Conservation (phyloP, 805 yeast species). For the Candida easanensis region DNA sequence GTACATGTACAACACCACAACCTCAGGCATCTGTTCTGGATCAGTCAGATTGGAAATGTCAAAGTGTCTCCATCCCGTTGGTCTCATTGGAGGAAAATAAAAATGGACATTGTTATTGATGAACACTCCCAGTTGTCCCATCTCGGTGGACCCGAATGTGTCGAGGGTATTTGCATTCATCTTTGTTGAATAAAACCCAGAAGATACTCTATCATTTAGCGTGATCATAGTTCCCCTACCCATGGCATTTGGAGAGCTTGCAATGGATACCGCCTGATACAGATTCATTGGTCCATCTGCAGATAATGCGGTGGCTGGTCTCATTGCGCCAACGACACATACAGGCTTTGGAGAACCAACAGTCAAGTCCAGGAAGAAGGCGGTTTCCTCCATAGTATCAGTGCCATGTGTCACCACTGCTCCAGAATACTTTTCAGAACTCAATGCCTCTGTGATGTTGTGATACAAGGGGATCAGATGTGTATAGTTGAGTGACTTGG, state of each 20-base stretch:
- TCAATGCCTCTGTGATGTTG: conserved; percentile 43
- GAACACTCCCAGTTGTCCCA: conserved; percentile 65
- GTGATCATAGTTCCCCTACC: conserved; percentile 62
- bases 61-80: conserved; percentile 30
- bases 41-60: conserved; percentile 29
- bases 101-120: conserved; percentile 61
- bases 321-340: conserved; percentile 55
- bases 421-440: conserved; percentile 43
- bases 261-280: conserved; percentile 63
- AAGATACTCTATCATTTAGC: conserved; percentile 61
- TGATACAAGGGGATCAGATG: conserved; percentile 44
- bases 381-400: conserved; percentile 64
- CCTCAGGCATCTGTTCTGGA: conserved; percentile 31
- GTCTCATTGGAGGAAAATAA: conserved; percentile 57
- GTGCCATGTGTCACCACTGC: conserved; percentile 71
- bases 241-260: conserved; percentile 43
- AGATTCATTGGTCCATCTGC: conserved; percentile 76
- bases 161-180: conserved; percentile 65
- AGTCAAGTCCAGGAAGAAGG: conserved; percentile 56
- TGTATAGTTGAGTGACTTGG: conserved; percentile 49
- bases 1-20: conserved; percentile 54
- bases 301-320: conserved; percentile 67
- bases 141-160: conserved; percentile 60
- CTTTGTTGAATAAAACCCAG: conserved; percentile 65
- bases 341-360: conserved; percentile 31